Evolutionary conservation across 805 yeast species (phyloP).

Genomic region (Dipodascus albidus): DNA sequence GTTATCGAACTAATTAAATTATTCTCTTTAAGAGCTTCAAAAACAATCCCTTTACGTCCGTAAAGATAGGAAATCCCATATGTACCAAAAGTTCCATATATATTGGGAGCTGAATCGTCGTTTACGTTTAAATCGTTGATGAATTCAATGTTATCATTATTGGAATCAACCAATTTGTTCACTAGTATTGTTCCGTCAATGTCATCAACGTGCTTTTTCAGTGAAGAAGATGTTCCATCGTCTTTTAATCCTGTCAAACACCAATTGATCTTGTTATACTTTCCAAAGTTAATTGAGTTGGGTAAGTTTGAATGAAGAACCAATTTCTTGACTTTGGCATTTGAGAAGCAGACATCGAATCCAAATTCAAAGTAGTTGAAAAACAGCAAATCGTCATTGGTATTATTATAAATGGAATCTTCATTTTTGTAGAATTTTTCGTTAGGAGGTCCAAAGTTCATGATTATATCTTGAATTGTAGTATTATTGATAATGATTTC

Average conservation of each 20-base stretch:
- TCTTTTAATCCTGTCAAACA: slow-evolving; percentile 25
- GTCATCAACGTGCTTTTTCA: slow-evolving; percentile 8
- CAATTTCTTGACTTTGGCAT: slow-evolving; percentile 33
- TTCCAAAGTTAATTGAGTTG: slow-evolving; percentile 43
- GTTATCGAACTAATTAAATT: slow-evolving; percentile 1
- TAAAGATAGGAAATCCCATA: not conserved
- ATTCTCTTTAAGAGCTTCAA: not conserved
- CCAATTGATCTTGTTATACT: slow-evolving; percentile 36
- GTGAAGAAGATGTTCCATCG: slow-evolving; percentile 13
- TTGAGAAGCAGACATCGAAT: slow-evolving; percentile 41
- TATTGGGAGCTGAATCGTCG: not conserved
- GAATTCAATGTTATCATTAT: not conserved
- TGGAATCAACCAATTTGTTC: not conserved
- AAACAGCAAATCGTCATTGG: slow-evolving; percentile 14
- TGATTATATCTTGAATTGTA: slow-evolving; percentile 39
- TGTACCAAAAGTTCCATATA: not conserved
- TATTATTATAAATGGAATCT: slow-evolving; percentile 30
- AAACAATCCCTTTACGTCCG: not conserved
- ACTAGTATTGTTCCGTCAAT: slow-evolving; percentile 1
- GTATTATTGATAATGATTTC: slow-evolving; percentile 28
- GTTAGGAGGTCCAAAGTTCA: slow-evolving; percentile 44
- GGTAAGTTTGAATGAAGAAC: slow-evolving; percentile 44
- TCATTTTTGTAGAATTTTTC: slow-evolving; percentile 39
- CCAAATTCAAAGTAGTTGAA: slow-evolving; percentile 43
- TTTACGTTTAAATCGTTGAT: not conserved